Base-by-base conservation (phyloP, 768 basidiomycete species). In the Pisolithus orientalis region DNA sequence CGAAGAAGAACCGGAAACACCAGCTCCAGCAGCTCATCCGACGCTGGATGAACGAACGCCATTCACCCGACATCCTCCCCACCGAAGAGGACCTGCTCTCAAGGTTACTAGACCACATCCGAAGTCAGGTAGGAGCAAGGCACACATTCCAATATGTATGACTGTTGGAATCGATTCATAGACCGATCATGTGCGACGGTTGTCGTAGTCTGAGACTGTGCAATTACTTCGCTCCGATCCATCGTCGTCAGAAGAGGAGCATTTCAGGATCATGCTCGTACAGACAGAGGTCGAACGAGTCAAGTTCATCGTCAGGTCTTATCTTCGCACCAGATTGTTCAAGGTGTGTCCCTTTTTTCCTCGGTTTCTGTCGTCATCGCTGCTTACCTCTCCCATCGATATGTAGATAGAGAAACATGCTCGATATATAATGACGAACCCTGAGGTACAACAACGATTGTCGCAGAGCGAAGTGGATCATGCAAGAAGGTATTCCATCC, bases 201-300 rank as follows among this genome's bases (percentile, higher is more conserved):
- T 17, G 29, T 39, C 24, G 50, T 61, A 95, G 92, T 84, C 85
- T 53, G 84, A 88, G 57, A 82, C 80, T 52, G 90, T 90, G 34
- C 90, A 81, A 63, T 72, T 79, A 45, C 70, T 96, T 29, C 79
- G 89, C 4, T 81, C 82, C 25, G 91, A 95, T 65, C 87, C 90
- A 0, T 79, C 82, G 37, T 85, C 90, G 2, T 90, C 87, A 1
- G 92, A 95, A 61, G 92, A 95, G 55, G 94, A 97, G 57, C 93
- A 97, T 61, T 88, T 94, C 54, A 77, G 91, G 58, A 89, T 95
- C 32, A 86, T 92, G 76, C 84, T 97, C 49, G 94, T 90, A 0
- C 91, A 94, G 70, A 94, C 91, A 0, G 94, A 97, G 69, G 82
- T 95, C 59, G 94, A 97, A 65, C 82, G 94, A 39, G 90, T 92